Evolutionary conservation across 2,329 filamentous ascomycete genomes (phyloP), one percentile per base, ranked within the genome.

Genomic region (Sclerotinia borealis): DNA sequence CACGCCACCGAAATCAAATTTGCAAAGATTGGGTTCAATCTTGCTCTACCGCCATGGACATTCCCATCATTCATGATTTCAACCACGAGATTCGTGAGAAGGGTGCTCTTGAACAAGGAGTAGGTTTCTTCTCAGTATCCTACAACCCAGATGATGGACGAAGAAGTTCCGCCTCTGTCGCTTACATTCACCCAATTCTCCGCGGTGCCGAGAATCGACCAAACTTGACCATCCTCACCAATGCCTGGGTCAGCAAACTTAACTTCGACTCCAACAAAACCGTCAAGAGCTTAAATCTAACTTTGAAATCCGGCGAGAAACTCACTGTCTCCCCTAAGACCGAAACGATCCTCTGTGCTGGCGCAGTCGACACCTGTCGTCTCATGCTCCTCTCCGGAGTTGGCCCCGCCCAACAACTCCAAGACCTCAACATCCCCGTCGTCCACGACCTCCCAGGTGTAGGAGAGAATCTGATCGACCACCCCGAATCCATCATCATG

Each of bases 131-230:
- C 81, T 92, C 89, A 68, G 87, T 96, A 69, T 88, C 90, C 43
- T 96, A 96, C 79, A 96, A 96, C 79, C 92, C 92, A 3, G 92
- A 96, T 72, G 88, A 92, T 72, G 91, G 92, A 72, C 85, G 85
- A 71, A 86, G 92, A 67, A 93, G 89, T 79, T 93, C 89, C 74
- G 92, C 92, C 65, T 92, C 89, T 64, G 92, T 96, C 27, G 92
- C 92, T 22, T 96, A 96, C 78, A 93, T 96, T 73, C 92, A 96
- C 77, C 92, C 92, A 41, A 92, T 96, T 72, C 83, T 96, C 59
- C 85, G 89, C 47, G 91, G 91, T 47, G 88, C 92, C 54, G 91
- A 96, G 81, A 85, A 87, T 75, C 83, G 91, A 63, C 86, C 90
- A 17, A 96, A 96, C 79, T 77, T 96, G 75, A 95, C 90, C 43